These are phyloP conservation scores for Volvariella volvacea DNA, from an alignment of 1,284 basidiomycete genomes.

Conservation along the genomic window DNA sequence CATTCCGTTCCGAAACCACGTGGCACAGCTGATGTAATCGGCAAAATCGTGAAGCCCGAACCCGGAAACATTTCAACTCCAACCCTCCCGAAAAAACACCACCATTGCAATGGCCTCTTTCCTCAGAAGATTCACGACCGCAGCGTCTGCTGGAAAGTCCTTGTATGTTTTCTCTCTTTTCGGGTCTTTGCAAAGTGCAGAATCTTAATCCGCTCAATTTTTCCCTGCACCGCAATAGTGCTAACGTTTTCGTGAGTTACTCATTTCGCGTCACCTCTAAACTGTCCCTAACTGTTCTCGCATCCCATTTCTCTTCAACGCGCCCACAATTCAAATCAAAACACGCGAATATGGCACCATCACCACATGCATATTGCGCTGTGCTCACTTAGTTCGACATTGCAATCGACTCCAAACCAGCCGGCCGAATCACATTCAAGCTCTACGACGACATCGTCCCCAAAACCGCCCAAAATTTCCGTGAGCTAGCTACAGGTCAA, in stretches of 20 bases:
- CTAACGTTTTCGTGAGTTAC: conserved; percentile 48
- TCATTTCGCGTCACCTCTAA: not conserved
- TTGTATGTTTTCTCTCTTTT: conserved; percentile 25
- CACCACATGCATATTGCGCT: not conserved
- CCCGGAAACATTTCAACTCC: too few species aligned
- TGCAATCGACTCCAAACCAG: conserved; percentile 58
- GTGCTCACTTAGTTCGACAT: conserved; percentile 61
- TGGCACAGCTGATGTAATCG: too few species aligned
- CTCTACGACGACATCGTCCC: conserved; percentile 66
- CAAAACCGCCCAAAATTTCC: conserved; percentile 78
- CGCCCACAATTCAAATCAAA: too few species aligned
- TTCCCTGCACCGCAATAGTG: conserved; percentile 11
- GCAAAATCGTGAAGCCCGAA: too few species aligned
- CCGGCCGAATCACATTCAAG: conserved; percentile 73
- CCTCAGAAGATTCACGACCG: conserved; percentile 26
- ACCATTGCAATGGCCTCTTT: conserved; percentile 28
- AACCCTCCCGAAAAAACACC: too few species aligned
- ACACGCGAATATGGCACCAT: too few species aligned
- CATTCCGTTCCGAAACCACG: too few species aligned
- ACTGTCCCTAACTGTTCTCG: not conserved
- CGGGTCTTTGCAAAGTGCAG: conserved; percentile 11
- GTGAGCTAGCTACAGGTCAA: conserved; percentile 73
- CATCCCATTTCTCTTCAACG: too few species aligned
- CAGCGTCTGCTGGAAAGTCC: conserved; percentile 25
- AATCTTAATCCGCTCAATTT: conserved; percentile 1